Conservation (phyloP, 768 basidiomycete species). For the Boletus rubroflammeus region DNA sequence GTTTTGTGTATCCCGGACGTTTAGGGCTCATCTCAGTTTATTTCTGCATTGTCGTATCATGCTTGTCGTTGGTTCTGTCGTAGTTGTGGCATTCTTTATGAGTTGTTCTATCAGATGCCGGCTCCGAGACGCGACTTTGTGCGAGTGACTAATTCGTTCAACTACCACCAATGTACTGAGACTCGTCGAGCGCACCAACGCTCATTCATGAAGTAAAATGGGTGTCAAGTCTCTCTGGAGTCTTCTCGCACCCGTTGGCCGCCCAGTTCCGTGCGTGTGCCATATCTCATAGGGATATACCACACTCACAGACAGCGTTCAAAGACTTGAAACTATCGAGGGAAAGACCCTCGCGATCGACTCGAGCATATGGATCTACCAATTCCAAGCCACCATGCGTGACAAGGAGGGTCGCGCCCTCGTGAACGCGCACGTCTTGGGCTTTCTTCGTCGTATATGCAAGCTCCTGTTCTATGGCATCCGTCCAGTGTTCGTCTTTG, state of each 20-base stretch:
- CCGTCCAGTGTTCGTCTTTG: constrained; percentile 98
- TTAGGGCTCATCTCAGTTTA: constrained; percentile 15
- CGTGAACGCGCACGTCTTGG: constrained; percentile 90
- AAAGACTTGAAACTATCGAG: constrained; percentile 88
- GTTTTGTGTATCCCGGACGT: constrained; percentile 13
- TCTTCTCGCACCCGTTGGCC: constrained; percentile 86
- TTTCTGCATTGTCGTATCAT: constrained; percentile 17
- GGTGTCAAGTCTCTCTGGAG: constrained; percentile 98
- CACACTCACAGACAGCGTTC: constrained; percentile 4
- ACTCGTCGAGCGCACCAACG: not conserved
- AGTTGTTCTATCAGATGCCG: not conserved
- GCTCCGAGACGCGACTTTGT: constrained; percentile 8
- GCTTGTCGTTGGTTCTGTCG: constrained; percentile 1
- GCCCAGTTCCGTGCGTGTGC: constrained; percentile 78
- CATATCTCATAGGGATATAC: not conserved
- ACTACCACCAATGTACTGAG: not conserved
- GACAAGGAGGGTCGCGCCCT: constrained; percentile 92
- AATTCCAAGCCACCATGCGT: constrained; percentile 99
- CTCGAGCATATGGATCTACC: constrained; percentile 99
- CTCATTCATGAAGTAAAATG: constrained; percentile 43
- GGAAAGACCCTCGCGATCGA: constrained; percentile 97
- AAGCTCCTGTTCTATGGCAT: constrained; percentile 97
- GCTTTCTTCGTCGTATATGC: constrained; percentile 84
- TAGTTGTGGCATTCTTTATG: constrained; percentile 8
- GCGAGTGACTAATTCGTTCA: not conserved